Evolutionary conservation across 768 basidiomycete species (phyloP), one percentile per base, ranked within the genome.

Genomic region (Mycena latifolia): DNA sequence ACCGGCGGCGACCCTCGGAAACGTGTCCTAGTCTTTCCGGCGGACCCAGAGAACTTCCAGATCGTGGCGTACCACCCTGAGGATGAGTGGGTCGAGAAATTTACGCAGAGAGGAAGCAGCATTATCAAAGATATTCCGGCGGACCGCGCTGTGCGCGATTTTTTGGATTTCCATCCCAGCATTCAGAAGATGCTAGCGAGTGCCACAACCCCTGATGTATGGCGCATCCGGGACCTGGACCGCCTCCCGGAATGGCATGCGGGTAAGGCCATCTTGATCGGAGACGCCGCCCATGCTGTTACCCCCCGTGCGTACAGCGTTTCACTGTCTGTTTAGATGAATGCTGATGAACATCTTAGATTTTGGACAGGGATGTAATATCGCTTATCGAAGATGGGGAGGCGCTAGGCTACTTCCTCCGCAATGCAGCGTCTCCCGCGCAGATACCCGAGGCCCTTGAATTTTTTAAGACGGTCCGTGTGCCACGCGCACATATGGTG

Each of bases 341-440:
- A 48, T 14, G 10, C 27, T 62, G 4, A 47, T n/a, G 17, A 20
- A 27, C 28, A 14, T 28, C 15, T 24, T 33, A 69, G 68, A 66
- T 63, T 63, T 66, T 15, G 69, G 69, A 51, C 79, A 78, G 56
- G 67, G 72, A 41, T 77, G 75, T 51, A 79, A 79, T 45, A 67
- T 79, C 61, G 75, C 76, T n/a, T 7, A 62, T 77, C 33, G 78
- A 79, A 62, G 78, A 79, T 55, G 78, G 77, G 7, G 72, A 72
- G 15, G 78, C 80, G 18, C 65, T 79, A 17, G 65, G 74, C 52
- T 77, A 74, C 2, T 63, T 79, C 58, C 78, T 79, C 56, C 15
- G 24, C 7, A n/a, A 60, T 35, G 17, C 65, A 10, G 15, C 55
- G 9, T 66, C 69, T 24, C 27, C 39, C 3, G 46, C 31, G 37